Evolutionary conservation across 2,329 filamentous ascomycete species (phyloP), one percentile per base, ranked within the genome.

Genomic region (Zasmidium angulare): DNA sequence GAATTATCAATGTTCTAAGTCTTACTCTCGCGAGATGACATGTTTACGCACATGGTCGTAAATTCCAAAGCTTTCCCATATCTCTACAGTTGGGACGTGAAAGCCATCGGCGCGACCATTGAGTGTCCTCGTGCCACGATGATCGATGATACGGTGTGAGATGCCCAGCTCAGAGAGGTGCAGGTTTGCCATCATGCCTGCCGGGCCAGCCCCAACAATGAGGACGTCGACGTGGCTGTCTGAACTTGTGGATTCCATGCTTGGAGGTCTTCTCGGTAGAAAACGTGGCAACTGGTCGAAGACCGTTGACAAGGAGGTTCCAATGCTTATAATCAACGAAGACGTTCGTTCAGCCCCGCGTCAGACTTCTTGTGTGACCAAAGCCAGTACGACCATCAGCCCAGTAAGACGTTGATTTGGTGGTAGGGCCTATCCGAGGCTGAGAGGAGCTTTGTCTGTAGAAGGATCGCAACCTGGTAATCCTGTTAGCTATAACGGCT

Each of bases 1-100:
- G 9, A 17, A 43, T 4, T 43, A 17, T 43, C 36, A 43, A 17
- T 43, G 12, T 4, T 43, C 14, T 43, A 7, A 10, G 12, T 43
- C n/a, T 14, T 7, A n/a, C n/a, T n/a, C 36, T 10, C 9, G 9
- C 36, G 36, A 17, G 4, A 4, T 43, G 36, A 7, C 12, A 43
- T 43, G 7, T 14, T 4, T 14, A 17, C 36, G 86, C 1, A 81
- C 82, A 2, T 81, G 76, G 61, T 89, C 82, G 1, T 78, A 84
- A 56, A 91, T 83, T 0, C 84, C 87, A 63, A 91, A 88, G 55
- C 82, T 86, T 64, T 91, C 86, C 56, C 90, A 84, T n/a, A 91
- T 89, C 71, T 91, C 86, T 1, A 89, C 76, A 0, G 86, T 89
- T 1, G 87, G 84, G 61, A 81, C 83, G 72, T 89, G 85, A 1